A percentile compares a stretch with the other conserved stretches of the same genome.
phyloP scores from a whole-genome alignment of 805 yeast species.

The Teunomyces kruisii region DNA sequence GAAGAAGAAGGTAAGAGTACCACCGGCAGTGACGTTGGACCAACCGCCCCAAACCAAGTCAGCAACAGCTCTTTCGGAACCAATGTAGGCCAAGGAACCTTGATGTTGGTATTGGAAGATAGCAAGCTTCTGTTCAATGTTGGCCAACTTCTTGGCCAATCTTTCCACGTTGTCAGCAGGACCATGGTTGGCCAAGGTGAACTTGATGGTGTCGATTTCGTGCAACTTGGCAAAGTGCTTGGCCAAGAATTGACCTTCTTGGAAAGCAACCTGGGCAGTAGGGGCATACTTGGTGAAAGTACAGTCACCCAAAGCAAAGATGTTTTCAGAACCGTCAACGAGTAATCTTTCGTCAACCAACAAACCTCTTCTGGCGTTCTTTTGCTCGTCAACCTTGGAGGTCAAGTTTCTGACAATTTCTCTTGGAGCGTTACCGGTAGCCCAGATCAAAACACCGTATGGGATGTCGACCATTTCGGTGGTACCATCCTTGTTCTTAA shows the following conservation, averaged over 20 bases:
- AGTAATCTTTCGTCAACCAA: slow-evolving; percentile 79
- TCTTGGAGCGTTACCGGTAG: slow-evolving; percentile 94
- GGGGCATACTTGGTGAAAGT: slow-evolving; percentile 90
- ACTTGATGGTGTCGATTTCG: slow-evolving; percentile 58
- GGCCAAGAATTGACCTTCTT: slow-evolving; percentile 84
- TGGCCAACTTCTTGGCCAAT: slow-evolving; percentile 46
- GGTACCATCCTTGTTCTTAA: slow-evolving; percentile 64
- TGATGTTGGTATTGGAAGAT: slow-evolving; percentile 82
- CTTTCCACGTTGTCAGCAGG: slow-evolving; percentile 44
- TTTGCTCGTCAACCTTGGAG: slow-evolving; percentile 69
- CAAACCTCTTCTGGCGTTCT: slow-evolving; percentile 86
- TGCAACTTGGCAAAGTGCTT: slow-evolving; percentile 63
- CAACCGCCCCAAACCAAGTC: slow-evolving; percentile 80
- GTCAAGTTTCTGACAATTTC: slow-evolving; percentile 67
- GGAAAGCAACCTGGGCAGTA: slow-evolving; percentile 97
- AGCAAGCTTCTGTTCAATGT: slow-evolving; percentile 42
- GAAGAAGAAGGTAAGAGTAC: slow-evolving; percentile 83
- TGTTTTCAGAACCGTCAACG: slow-evolving; percentile 78
- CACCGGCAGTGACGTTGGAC: slow-evolving; percentile 79
- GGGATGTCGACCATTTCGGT: slow-evolving; percentile 65
- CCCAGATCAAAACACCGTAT: slow-evolving; percentile 94
- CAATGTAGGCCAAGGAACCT: slow-evolving; percentile 94
- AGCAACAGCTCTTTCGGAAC: slow-evolving; percentile 91
- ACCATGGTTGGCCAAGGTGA: slow-evolving; percentile 35
- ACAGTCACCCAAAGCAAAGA: slow-evolving; percentile 94